Evolutionary conservation across 305 asterid genomes (phyloP).

Genomic region (Withania somnifera): DNA sequence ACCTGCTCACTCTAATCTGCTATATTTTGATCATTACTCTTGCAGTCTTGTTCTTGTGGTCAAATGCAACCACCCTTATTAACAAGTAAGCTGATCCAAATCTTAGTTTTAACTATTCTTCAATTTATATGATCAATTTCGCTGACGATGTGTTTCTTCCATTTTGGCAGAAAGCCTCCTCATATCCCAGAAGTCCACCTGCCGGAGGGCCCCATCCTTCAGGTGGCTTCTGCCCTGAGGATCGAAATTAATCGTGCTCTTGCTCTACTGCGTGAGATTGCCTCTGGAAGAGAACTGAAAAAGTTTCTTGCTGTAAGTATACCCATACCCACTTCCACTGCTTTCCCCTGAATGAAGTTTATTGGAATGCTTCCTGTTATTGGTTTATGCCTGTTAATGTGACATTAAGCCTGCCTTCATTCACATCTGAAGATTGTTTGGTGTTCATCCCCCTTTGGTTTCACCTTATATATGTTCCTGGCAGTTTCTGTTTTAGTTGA

Average conservation of each 20-base stretch:
- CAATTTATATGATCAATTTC: not conserved
- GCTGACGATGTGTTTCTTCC: not conserved
- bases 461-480: not conserved
- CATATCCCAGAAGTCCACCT: slow-evolving; percentile 65
- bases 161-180: slow-evolving; percentile 49
- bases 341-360: not conserved
- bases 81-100: slow-evolving; percentile 46
- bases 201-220: slow-evolving; percentile 52
- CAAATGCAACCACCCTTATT: slow-evolving; percentile 56
- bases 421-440: not conserved
- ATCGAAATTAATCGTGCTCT: slow-evolving; percentile 46
- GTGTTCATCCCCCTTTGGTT: not conserved
- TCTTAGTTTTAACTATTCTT: not conserved
- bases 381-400: not conserved
- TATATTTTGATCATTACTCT: slow-evolving; percentile 46
- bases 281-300: slow-evolving; percentile 80
- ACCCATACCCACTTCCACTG: not conserved
- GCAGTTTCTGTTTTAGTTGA: not conserved
- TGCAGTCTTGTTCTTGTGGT: slow-evolving; percentile 64
- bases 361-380: not conserved
- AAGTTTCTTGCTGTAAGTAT: slow-evolving; percentile 60
- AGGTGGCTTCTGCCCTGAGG: slow-evolving; percentile 52
- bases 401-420: not conserved
- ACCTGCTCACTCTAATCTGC: slow-evolving; percentile 72
- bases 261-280: slow-evolving; percentile 47